Percentiles rank a stretch among this genome's conserved stretches.
These are phyloP conservation scores for Bruguiera parviflora DNA, from an alignment of 345 rosid genomes.

Conservation along the genomic window DNA sequence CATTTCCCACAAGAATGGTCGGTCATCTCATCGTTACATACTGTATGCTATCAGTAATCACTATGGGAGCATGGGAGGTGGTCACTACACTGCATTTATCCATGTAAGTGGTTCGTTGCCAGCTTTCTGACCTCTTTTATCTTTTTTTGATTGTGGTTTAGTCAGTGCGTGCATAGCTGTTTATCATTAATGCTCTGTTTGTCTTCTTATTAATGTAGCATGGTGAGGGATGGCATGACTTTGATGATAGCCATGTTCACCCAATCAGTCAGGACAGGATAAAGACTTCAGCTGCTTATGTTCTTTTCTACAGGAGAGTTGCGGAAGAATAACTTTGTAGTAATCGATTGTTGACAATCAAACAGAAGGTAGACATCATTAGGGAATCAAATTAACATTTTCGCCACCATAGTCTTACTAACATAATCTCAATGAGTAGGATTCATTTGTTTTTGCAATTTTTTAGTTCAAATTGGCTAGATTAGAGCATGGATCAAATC, in stretches of 20 bases:
- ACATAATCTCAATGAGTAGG: slow-evolving; percentile 16
- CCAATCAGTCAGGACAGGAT: slow-evolving; percentile 75
- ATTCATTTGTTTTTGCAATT: slow-evolving; percentile 32
- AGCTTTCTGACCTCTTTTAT: background rate
- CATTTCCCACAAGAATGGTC: slow-evolving; percentile 52
- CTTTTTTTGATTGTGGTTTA: background rate
- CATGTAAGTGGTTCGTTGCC: slow-evolving; percentile 61
- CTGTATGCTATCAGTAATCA: slow-evolving; percentile 97
- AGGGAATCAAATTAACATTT: slow-evolving; percentile 24
- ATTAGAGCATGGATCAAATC: slow-evolving; percentile 9
- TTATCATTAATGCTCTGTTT: background rate
- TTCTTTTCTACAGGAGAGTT: slow-evolving; percentile 91
- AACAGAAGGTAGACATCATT: slow-evolving; percentile 18
- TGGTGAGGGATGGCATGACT: slow-evolving; percentile 90
- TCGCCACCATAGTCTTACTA: slow-evolving; percentile 21
- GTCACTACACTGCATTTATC: slow-evolving; percentile 96
- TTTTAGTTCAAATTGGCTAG: slow-evolving; percentile 22
- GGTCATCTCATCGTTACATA: slow-evolving; percentile 58
- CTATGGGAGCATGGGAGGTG: slow-evolving; percentile 96
- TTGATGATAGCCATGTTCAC: slow-evolving; percentile 81
- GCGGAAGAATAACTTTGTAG: slow-evolving; percentile 31
- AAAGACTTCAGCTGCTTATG: slow-evolving; percentile 92
- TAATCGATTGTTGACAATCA: slow-evolving; percentile 2
- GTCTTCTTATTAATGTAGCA: slow-evolving; percentile 46
- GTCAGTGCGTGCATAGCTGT: too few relatives aligned